Percentiles rank a stretch among this genome's conserved stretches.
phyloP scores from a whole-genome alignment of 2,329 filamentous ascomycete genomes.

The Polychaeton citri region DNA sequence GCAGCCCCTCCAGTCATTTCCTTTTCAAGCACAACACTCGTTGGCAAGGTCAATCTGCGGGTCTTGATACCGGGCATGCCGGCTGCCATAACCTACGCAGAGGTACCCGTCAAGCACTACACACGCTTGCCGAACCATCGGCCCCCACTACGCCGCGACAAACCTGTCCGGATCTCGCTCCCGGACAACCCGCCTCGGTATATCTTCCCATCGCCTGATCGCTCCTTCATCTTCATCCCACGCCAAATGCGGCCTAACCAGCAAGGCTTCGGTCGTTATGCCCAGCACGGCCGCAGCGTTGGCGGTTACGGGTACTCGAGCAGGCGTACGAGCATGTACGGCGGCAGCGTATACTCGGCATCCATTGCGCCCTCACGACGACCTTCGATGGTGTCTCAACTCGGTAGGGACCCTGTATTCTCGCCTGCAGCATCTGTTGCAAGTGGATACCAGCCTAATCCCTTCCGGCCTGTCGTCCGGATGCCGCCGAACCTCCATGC shows the following conservation, averaged over 20 bases:
- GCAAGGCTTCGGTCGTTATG: slow-evolving; percentile 54
- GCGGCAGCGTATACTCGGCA: slow-evolving; percentile 69
- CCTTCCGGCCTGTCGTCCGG: slow-evolving; percentile 61
- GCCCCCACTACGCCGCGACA: slow-evolving; percentile 85
- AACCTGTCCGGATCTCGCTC: slow-evolving; percentile 86
- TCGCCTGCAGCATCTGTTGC: slow-evolving; percentile 71
- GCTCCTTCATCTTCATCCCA: slow-evolving; percentile 97
- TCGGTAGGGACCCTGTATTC: slow-evolving; percentile 58
- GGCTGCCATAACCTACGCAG: slow-evolving; percentile 55
- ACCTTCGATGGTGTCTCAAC: slow-evolving; percentile 60
- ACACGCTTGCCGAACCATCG: slow-evolving; percentile 90
- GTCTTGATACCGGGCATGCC: slow-evolving; percentile 68
- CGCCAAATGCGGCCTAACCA: slow-evolving; percentile 86
- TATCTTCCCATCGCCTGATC: slow-evolving; percentile 77
- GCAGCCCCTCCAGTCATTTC: slow-evolving; percentile 13
- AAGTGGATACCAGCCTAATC: slow-evolving; percentile 30
- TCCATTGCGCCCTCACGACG: slow-evolving; percentile 80
- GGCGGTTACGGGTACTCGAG: slow-evolving; percentile 54
- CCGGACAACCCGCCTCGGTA: slow-evolving; percentile 69
- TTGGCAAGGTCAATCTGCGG: slow-evolving; percentile 75
- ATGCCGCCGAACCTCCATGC: slow-evolving; percentile 39
- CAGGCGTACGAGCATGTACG: slow-evolving; percentile 69
- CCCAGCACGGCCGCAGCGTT: slow-evolving; percentile 56
- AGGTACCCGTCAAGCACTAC: slow-evolving; percentile 75
- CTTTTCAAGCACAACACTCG: slow-evolving; percentile 70